phyloP scores from a whole-genome alignment of 2,329 filamentous ascomycete genomes.

The Tothia fuscella region DNA sequence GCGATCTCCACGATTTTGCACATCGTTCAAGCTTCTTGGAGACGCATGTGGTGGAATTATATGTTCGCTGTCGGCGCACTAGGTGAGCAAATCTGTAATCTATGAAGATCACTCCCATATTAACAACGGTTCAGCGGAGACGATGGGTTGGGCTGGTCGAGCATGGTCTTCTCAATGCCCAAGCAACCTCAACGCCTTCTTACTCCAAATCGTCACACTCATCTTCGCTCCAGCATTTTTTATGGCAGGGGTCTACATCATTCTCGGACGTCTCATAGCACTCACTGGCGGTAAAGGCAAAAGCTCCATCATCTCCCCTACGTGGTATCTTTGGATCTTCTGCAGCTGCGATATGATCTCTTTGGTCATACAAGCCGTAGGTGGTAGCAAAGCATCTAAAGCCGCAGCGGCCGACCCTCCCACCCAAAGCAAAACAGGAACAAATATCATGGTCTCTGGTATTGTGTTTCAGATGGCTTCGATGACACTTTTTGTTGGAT shows the following conservation, averaged over 20 bases:
- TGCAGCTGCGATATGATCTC: conserved; percentile 43
- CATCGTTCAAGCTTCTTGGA: neutral
- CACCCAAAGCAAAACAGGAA: conserved; percentile 32
- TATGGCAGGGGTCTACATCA: conserved; percentile 39
- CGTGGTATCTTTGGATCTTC: conserved; percentile 37
- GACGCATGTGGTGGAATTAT: neutral
- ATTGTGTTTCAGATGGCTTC: conserved; percentile 47
- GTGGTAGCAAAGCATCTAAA: conserved; percentile 37
- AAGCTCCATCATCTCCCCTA: conserved; percentile 32
- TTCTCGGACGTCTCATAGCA: conserved; percentile 36
- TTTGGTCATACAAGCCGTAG: conserved; percentile 43
- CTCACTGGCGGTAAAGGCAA: conserved; percentile 26
- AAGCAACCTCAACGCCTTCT: conserved; percentile 36
- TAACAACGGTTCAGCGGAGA: conserved; percentile 22
- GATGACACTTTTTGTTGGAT: conserved; percentile 39
- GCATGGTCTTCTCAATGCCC: conserved; percentile 38
- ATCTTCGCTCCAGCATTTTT: conserved; percentile 38
- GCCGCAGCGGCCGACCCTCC: conserved; percentile 5
- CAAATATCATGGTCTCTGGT: conserved; percentile 40
- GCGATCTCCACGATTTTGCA: neutral
- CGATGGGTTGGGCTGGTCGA: conserved; percentile 38
- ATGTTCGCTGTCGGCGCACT: conserved; percentile 12
- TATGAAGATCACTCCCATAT: neutral
- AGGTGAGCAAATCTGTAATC: conserved; percentile 6
- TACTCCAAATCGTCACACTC: conserved; percentile 39